A percentile compares a stretch with the other conserved stretches of the same genome.
Evolutionary conservation across 441 rosid species (phyloP).

Genomic region (Cnidoscolus chayamansa): DNA sequence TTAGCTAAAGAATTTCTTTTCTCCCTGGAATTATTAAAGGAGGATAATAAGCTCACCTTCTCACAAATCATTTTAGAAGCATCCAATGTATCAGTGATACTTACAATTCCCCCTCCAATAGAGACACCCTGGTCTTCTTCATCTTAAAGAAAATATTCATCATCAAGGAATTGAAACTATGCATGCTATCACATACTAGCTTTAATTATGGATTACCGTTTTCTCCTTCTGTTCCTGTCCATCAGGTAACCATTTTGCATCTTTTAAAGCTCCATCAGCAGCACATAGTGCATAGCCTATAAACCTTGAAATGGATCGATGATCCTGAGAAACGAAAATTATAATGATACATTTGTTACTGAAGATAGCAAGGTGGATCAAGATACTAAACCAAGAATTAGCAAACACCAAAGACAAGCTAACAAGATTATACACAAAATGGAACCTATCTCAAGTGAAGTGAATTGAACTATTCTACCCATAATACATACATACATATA

Average conservation of each 20-base stretch:
- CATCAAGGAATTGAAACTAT: constrained; percentile 19
- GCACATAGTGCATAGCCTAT: constrained; percentile 90
- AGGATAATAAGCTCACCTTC: constrained; percentile 47
- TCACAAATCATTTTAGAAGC: constrained; percentile 90
- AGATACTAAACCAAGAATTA: not conserved
- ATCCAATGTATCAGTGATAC: constrained; percentile 74
- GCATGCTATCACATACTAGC: not conserved
- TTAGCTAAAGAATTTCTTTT: not conserved
- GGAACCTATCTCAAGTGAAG: no score
- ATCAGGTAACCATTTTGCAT: constrained; percentile 73
- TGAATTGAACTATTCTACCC: not conserved
- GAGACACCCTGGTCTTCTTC: constrained; percentile 69
- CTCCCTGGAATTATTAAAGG: not conserved
- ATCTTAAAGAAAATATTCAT: constrained; percentile 25
- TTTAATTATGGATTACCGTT: constrained; percentile 48
- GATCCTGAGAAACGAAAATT: constrained; percentile 45
- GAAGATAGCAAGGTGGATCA: not conserved
- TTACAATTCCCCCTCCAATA: constrained; percentile 92
- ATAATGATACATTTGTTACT: not conserved
- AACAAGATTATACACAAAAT: not conserved
- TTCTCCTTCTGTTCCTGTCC: constrained; percentile 67
- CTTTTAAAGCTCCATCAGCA: constrained; percentile 80
- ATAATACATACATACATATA: no score
- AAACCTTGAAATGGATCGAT: constrained; percentile 67
- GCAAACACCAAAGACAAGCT: not conserved